Conservation (phyloP, 331 rosid genomes). For the Saraca asoca region DNA sequence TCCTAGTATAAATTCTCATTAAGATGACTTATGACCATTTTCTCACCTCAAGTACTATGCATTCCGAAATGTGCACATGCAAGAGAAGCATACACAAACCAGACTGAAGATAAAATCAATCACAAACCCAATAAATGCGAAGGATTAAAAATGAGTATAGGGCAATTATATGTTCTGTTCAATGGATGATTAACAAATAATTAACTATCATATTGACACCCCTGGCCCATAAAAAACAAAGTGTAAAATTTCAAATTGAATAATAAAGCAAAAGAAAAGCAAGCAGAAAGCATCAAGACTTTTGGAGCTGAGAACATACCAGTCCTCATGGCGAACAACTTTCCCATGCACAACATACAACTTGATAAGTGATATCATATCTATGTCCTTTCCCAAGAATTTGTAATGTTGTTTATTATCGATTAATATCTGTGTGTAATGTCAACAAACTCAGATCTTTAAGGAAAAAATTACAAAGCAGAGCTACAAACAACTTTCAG, state of each 20-base stretch:
- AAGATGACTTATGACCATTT: not conserved
- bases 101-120: not conserved
- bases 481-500: not conserved
- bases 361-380: conserved; percentile 73
- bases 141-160: not conserved
- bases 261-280: not conserved
- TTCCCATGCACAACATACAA: conserved; percentile 65
- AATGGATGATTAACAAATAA: conserved; percentile 1
- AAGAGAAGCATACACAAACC: not conserved
- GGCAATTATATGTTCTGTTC: not conserved
- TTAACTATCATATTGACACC: not conserved
- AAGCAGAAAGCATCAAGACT: conserved; percentile 3
- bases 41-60: not conserved
- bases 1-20: not conserved
- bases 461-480: not conserved
- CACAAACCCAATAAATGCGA: not conserved
- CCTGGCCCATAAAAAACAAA: not conserved
- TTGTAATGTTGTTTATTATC: conserved; percentile 75
- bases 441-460: conserved; percentile 24
- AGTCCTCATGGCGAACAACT: conserved; percentile 82
- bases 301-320: conserved; percentile 45
- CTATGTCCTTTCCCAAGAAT: conserved; percentile 67
- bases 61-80: conserved; percentile 1
- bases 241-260: not conserved
- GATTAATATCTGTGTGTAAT: conserved; percentile 54